These are phyloP conservation scores for Gracilaria vermiculophylla DNA, from an alignment of 23 red algal species.

Conservation along the genomic window DNA sequence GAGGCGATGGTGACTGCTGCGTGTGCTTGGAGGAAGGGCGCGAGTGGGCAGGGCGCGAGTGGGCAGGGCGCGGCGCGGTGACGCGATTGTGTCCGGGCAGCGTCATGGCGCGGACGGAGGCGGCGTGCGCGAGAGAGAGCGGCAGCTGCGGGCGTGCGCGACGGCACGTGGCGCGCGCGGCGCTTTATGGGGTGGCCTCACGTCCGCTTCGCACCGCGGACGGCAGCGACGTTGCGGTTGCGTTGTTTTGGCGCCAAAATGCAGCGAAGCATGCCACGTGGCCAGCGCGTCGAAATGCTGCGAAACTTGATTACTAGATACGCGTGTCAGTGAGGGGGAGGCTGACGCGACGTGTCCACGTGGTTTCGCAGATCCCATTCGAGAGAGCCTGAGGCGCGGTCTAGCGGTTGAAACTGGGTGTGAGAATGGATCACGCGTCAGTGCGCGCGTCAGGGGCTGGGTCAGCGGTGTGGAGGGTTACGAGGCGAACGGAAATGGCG, in stretches of 20 bases:
- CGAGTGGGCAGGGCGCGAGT: background rate
- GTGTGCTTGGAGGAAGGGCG: background rate
- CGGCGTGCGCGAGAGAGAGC: background rate
- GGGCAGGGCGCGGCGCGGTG: background rate
- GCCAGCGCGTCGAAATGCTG: too few species aligned
- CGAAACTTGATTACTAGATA: too few species aligned
- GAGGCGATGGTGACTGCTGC: background rate
- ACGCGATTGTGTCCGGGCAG: background rate
- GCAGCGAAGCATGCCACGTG: background rate
- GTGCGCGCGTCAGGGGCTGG: too few species aligned
- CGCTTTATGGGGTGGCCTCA: too few species aligned
- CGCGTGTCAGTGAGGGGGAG: too few species aligned
- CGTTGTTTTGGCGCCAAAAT: slow-evolving; percentile 1
- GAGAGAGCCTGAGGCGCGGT: too few species aligned
- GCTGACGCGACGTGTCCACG: too few species aligned
- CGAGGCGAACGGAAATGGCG: too few species aligned
- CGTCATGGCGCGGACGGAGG: background rate
- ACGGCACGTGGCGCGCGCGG: background rate
- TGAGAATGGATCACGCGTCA: background rate
- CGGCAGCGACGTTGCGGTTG: too few species aligned
- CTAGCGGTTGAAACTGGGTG: too few species aligned
- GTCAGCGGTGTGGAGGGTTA: too few species aligned
- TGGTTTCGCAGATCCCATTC: background rate
- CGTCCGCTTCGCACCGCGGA: background rate
- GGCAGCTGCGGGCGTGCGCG: background rate